Percentiles rank a stretch among this genome's conserved stretches.
Conservation (phyloP, 192 early-diverging fungal genomes). For the Gorgonomyces haynaldii region DNA sequence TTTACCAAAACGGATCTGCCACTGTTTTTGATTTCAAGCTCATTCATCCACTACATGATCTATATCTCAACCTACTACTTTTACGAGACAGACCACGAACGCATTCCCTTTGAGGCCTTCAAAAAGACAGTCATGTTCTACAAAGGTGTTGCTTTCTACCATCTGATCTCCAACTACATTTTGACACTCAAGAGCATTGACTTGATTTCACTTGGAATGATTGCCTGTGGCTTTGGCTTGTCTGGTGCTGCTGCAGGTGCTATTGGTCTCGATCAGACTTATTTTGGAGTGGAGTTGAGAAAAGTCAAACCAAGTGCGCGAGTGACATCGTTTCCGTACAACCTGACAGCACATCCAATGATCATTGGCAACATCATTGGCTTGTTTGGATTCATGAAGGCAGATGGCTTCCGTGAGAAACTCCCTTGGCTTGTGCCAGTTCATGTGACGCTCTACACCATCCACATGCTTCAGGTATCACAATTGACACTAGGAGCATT, state of each 20-base stretch:
- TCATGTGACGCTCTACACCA: not conserved
- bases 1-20: not conserved
- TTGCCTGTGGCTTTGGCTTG: not conserved
- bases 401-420: not conserved
- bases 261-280: not conserved
- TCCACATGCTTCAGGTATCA: not conserved
- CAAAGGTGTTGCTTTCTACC: not conserved
- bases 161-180: not conserved
- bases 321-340: not conserved
- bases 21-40: not conserved
- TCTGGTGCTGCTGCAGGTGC: not conserved
- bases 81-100: not conserved
- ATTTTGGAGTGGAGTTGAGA: not conserved
- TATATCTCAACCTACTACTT: not conserved
- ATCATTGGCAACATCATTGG: slow-evolving; percentile 4
- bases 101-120: not conserved
- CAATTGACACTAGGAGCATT: not conserved
- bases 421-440: not conserved
- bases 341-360: slow-evolving; percentile 1
- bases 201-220: not conserved
- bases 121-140: slow-evolving; percentile 1
- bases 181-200: not conserved
- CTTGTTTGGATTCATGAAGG: slow-evolving; percentile 1
- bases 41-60: slow-evolving; percentile 3
- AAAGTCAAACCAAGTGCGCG: not conserved